phyloP scores from a whole-genome alignment of 768 basidiomycete genomes.

The Suillus bovinus region DNA sequence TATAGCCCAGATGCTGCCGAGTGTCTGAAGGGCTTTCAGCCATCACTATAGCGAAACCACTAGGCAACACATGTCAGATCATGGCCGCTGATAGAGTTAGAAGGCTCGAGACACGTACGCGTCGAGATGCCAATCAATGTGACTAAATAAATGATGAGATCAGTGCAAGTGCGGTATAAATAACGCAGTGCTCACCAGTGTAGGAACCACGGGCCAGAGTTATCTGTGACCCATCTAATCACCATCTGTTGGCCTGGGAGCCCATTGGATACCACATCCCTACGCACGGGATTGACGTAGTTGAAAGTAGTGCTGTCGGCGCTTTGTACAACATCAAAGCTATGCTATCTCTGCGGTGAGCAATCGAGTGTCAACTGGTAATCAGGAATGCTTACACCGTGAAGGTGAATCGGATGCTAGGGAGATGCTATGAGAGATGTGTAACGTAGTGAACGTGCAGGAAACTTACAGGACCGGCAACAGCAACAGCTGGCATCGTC shows the following conservation, averaged over 20 bases:
- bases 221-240: conserved; percentile 52
- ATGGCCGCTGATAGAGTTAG: not conserved
- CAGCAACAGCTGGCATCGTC: conserved; percentile 14
- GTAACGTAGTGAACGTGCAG: not conserved
- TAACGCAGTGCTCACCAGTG: conserved; percentile 34
- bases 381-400: conserved; percentile 22
- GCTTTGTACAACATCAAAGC: conserved; percentile 29
- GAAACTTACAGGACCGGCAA: conserved; percentile 26
- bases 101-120: conserved; percentile 26
- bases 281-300: conserved; percentile 28
- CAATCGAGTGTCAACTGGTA: not conserved
- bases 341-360: conserved; percentile 17
- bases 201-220: conserved; percentile 52
- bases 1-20: not conserved
- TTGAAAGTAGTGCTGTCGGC: conserved; percentile 24
- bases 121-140: conserved; percentile 55
- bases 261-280: conserved; percentile 19
- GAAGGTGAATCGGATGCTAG: conserved; percentile 32
- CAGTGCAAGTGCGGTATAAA: not conserved
- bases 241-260: conserved; percentile 39
- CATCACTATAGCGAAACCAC: conserved; percentile 9
- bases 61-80: not conserved
- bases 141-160: conserved; percentile 28
- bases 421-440: conserved; percentile 3
- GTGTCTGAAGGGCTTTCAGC: conserved; percentile 8